Conservation (phyloP, 2,329 filamentous ascomycete species). For the Emergomyces pasteurianus region DNA sequence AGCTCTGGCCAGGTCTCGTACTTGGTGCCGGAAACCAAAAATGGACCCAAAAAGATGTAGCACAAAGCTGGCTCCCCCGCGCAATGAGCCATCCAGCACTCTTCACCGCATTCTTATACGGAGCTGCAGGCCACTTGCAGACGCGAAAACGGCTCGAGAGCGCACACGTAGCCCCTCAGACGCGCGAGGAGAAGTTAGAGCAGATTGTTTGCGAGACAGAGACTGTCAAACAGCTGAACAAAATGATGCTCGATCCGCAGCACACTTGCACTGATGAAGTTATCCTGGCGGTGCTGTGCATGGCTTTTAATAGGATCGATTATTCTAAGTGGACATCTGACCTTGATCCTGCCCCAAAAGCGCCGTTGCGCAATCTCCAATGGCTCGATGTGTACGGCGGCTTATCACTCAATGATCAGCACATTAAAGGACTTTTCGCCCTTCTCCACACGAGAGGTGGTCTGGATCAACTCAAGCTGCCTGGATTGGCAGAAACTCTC, state of each 20-base stretch:
- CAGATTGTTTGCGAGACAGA: conserved; percentile 13
- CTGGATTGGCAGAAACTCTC: conserved; percentile 26
- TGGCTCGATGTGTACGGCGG: conserved; percentile 18
- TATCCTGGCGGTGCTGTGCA: conserved; percentile 17
- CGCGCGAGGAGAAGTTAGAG: conserved; percentile 11
- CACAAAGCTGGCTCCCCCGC: conserved; percentile 10
- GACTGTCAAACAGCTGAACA: conserved; percentile 18
- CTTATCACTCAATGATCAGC: conserved; percentile 15
- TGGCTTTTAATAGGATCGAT: conserved; percentile 17
- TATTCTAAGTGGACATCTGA: conserved; percentile 10
- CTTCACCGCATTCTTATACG: conserved; percentile 12
- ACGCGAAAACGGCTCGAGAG: conserved; percentile 10
- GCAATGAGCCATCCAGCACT: conserved; percentile 10
- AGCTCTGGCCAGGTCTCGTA: conserved; percentile 13
- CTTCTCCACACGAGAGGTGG: conserved; percentile 26
- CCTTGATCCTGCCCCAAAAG: conserved; percentile 13
- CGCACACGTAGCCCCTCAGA: conserved; percentile 7
- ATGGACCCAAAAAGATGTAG: conserved; percentile 9
- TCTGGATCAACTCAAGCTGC: conserved; percentile 22
- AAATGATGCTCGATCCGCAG: conserved; percentile 14
- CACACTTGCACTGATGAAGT: conserved; percentile 16
- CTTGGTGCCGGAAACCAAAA: conserved; percentile 7
- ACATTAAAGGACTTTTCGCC: conserved; percentile 17
- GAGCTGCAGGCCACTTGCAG: conserved; percentile 12
- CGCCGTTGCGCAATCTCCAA: conserved; percentile 16